Conservation (phyloP, 768 basidiomycete species). For the Serendipita vermifera region DNA sequence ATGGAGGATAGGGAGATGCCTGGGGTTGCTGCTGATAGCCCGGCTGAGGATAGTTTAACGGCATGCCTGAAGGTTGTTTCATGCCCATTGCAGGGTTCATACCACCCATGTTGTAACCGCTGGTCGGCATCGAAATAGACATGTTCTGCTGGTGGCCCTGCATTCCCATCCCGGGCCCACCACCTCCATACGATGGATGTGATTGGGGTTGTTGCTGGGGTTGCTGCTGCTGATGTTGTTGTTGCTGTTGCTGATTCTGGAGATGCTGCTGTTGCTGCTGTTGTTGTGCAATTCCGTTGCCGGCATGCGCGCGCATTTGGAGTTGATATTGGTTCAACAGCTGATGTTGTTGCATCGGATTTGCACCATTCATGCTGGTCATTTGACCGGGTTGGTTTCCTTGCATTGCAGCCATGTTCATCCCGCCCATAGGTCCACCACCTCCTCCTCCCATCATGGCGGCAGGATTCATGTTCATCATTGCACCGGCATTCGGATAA, state of each 20-base stretch:
- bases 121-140: conserved; percentile 8
- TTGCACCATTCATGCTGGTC: not conserved
- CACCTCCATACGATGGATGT: conserved; percentile 10
- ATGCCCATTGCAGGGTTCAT: not conserved
- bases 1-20: not conserved
- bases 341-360: not conserved
- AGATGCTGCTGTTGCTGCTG: conserved; percentile 13
- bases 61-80: not conserved
- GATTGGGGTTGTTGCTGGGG: conserved; percentile 15
- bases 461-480: not conserved
- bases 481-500: not conserved
- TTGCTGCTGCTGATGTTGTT: conserved; percentile 13
- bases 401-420: not conserved
- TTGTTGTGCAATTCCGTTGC: conserved; percentile 9
- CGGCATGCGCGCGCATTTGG: conserved; percentile 6
- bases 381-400: not conserved
- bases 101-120: conserved; percentile 10
- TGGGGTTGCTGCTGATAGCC: conserved; percentile 4
- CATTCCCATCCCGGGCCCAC: conserved; percentile 9
- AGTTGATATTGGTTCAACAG: conserved; percentile 6
- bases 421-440: not conserved
- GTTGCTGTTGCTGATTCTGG: conserved; percentile 15
- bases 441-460: not conserved
- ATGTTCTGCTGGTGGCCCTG: not conserved
- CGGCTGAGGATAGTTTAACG: not conserved